A percentile compares a stretch with the other conserved stretches of the same genome.
Evolutionary conservation across 768 basidiomycete genomes (phyloP).

Genomic region (Rhodotorula diobovata): DNA sequence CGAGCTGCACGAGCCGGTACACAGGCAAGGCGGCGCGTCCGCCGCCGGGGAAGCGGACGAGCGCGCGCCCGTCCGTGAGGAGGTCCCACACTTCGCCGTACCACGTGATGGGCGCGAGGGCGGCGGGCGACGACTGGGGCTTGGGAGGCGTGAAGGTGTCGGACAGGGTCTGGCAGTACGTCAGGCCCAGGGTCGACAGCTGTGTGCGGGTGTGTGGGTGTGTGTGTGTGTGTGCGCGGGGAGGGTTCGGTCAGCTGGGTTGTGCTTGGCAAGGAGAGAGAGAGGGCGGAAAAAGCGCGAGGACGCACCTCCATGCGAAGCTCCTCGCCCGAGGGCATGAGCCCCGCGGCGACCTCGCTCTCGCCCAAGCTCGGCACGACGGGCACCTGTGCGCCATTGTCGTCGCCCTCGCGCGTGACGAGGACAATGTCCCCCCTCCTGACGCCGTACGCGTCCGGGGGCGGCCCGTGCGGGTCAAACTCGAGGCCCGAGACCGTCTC

Average conservation of each 20-base stretch:
- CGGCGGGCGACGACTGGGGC: not conserved
- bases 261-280: too few species aligned
- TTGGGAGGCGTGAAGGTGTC: slow-evolving; percentile 6
- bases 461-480: slow-evolving; percentile 73
- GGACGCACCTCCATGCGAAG: slow-evolving; percentile 23
- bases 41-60: slow-evolving; percentile 52
- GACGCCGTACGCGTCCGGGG: slow-evolving; percentile 59
- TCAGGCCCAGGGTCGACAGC: slow-evolving; percentile 32
- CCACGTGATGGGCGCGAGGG: slow-evolving; percentile 56
- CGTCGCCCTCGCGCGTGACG: slow-evolving; percentile 59
- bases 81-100: slow-evolving; percentile 71
- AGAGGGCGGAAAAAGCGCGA: not conserved
- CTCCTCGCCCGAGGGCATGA: slow-evolving; percentile 22
- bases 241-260: too few species aligned
- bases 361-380: slow-evolving; percentile 80
- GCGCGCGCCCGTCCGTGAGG: slow-evolving; percentile 54
- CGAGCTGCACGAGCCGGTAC: slow-evolving; percentile 66
- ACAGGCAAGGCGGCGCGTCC: slow-evolving; percentile 56
- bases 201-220: not conserved
- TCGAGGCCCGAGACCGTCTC: slow-evolving; percentile 78
- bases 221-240: too few species aligned
- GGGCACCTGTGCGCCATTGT: slow-evolving; percentile 65
- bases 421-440: slow-evolving; percentile 79
- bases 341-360: slow-evolving; percentile 59
- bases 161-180: slow-evolving; percentile 13